Base-by-base conservation (phyloP, 345 rosid genomes). In the Fremontodendron californicum region DNA sequence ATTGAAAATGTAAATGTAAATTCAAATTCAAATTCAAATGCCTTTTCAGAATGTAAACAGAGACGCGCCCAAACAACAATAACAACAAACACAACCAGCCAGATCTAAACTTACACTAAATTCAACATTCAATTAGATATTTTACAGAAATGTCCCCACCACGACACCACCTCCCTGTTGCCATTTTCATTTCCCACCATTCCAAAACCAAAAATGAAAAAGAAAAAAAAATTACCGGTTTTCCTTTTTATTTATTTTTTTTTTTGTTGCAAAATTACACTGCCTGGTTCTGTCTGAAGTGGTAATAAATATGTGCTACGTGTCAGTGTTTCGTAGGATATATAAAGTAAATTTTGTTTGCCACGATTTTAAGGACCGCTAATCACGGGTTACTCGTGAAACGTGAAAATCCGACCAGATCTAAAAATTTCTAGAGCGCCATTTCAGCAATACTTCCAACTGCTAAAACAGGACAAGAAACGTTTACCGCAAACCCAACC, bases 311-410 rank as follows among this genome's bases (percentile, higher is more conserved):
- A 27, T 31, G 42, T 2, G 21, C 11, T 48, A 31, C 74, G 60
- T 49, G 60, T 13, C 9, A 5, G 19, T 13, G 39, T 13, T 0
- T 13, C 33, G 65, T 25, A 13, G 61, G 43, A 49, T 71, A 33
- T 71, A 33, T 15, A 19, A 71, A n/a, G 61, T 33, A 19, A n/a
- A 51, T 9, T 19, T 49, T 55, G 13, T 49, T 52, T 27, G 27
- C 64, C 77, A 54, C 2, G 75, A 62, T 75, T 33, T 5, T 13
- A 29, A 16, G 39, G n/a, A 16, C 76, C 57, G 52, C 23, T 15
- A 61, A 66, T 64, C 85, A 65, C 51, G 78, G 75, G 49, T 46
- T 25, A 11, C 55, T 27, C 61, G 62, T 78, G 68, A 49, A 77
- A 45, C 55, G n/a, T 8, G 1, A 43, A 39, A 27, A 5, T 19